Evolutionary conservation across 2,329 filamentous ascomycete species (phyloP), one percentile per base, ranked within the genome.

Genomic region (Microdochium nivale): DNA sequence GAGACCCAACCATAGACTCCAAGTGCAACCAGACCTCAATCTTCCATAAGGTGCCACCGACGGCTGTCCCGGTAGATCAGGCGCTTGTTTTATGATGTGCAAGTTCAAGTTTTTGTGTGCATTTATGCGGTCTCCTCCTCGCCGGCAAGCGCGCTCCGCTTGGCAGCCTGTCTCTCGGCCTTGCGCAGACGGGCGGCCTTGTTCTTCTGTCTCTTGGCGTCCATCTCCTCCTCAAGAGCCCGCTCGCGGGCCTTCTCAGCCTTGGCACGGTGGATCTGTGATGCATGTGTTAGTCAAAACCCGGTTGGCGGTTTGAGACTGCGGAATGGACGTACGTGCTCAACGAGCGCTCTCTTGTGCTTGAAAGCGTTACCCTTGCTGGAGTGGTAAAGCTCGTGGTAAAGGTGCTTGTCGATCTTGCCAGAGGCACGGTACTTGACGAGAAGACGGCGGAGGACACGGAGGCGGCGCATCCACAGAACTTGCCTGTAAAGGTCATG

Each of bases 281-380:
- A 11, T 30, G 35, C 19, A 49, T 25, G n/a, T 25, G 52, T 54
- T 48, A 55, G 57, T 56, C 50, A 55, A 52, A n/a, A 37, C 21
- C 11, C 8, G 24, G 27, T 5, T 14, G n/a, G 11, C 16, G 25
- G 30, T 3, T 7, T 8, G 25, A 30, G 47, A 43, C 43, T 27
- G 51, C 27, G 52, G 56, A 53, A 53, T 52, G 51, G 68, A 90
- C 94, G 72, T 95, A 99, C 94, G 83, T 99, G 94, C 86, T 99
- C 94, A 74, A 99, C 90, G 69, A 99, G 87, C 71, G 91, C 94
- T 79, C 94, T 88, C 91, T 97, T 99, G 90, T 99, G 94, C 91
- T 99, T 99, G 88, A 99, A 99, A 76, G 94, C 92, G 87, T 99
- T 99, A 95, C 94, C 95, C 91, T 99, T 99, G 87, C 88, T 94